Percentiles rank a stretch among this genome's conserved stretches.
Evolutionary conservation across 495 filamentous ascomycete species (phyloP).

Genomic region (Zalerion maritima): DNA sequence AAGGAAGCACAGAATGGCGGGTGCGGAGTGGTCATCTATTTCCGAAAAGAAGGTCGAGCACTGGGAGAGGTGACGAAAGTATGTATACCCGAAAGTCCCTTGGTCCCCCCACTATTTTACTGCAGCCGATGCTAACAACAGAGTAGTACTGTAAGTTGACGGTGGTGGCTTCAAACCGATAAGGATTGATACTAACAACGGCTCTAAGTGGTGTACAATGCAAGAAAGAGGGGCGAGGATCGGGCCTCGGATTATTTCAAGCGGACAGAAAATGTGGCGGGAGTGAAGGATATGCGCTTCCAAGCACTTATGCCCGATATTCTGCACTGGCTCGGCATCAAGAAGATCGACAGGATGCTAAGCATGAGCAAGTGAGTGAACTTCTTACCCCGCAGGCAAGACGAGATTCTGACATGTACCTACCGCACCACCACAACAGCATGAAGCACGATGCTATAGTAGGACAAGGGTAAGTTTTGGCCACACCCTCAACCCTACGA

Average conservation of each 20-base stretch:
- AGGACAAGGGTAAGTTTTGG: slow-evolving; percentile 62
- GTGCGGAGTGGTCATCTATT: slow-evolving; percentile 94
- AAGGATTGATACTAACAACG: slow-evolving; percentile 17
- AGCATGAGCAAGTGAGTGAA: slow-evolving; percentile 83
- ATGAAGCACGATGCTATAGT: slow-evolving; percentile 99
- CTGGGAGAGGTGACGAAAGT: slow-evolving; percentile 95
- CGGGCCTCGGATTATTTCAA: slow-evolving; percentile 95
- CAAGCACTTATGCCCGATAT: slow-evolving; percentile 99
- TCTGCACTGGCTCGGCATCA: slow-evolving; percentile 95
- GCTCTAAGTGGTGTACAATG: slow-evolving; percentile 74
- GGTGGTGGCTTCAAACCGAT: background rate
- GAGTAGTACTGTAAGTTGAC: slow-evolving; percentile 30
- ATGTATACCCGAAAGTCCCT: slow-evolving; percentile 11
- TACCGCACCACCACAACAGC: slow-evolving; percentile 21
- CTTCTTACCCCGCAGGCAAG: slow-evolving; percentile 3
- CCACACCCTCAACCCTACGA: no score
- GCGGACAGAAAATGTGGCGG: slow-evolving; percentile 91
- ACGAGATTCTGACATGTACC: slow-evolving; percentile 11
- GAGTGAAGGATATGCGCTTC: slow-evolving; percentile 97
- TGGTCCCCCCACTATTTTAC: slow-evolving; percentile 2
- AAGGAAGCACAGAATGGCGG: slow-evolving; percentile 92
- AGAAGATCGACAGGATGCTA: slow-evolving; percentile 96
- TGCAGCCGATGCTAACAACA: slow-evolving; percentile 6
- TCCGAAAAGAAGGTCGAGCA: slow-evolving; percentile 93
- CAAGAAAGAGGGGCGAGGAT: slow-evolving; percentile 70